A percentile compares a stretch with the other conserved stretches of the same genome.
These are phyloP conservation scores for Aspergillus versicolor DNA, from an alignment of 2,329 filamentous ascomycete genomes.

Conservation along the genomic window DNA sequence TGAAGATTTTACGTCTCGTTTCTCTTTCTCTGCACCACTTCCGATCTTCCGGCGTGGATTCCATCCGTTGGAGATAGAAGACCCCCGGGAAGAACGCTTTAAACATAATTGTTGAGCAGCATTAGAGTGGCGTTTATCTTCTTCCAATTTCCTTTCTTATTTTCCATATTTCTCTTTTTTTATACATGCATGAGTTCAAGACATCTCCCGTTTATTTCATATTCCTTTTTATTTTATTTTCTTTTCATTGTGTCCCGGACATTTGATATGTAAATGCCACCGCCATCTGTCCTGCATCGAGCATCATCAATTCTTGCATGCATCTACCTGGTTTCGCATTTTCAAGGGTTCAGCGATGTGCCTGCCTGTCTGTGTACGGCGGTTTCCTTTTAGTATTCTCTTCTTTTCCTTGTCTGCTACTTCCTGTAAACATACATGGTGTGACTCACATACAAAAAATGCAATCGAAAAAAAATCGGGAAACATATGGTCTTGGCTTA, in stretches of 20 bases:
- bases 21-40: constrained; percentile 8
- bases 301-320: constrained; percentile 13
- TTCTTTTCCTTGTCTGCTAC: neutral
- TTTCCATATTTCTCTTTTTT: constrained; percentile 11
- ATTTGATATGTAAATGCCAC: constrained; percentile 71
- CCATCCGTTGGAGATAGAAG: constrained; percentile 4
- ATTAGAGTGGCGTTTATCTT: constrained; percentile 29
- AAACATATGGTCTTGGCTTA: neutral
- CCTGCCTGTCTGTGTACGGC: constrained; percentile 1
- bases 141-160: constrained; percentile 7
- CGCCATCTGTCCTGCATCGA: constrained; percentile 56
- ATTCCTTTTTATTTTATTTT: constrained; percentile 5
- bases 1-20: constrained; percentile 13
- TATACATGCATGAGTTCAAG: constrained; percentile 20
- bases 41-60: constrained; percentile 2
- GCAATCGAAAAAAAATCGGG: neutral
- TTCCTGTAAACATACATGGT: constrained; percentile 9
- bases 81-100: constrained; percentile 16
- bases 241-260: constrained; percentile 8
- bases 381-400: constrained; percentile 8
- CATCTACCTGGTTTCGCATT: constrained; percentile 17
- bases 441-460: constrained; percentile 4
- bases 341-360: constrained; percentile 23
- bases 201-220: constrained; percentile 2
- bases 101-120: constrained; percentile 24